These are phyloP conservation scores for Aspergillus aculeatus DNA, from an alignment of 2,329 filamentous ascomycete genomes.

Conservation along the genomic window DNA sequence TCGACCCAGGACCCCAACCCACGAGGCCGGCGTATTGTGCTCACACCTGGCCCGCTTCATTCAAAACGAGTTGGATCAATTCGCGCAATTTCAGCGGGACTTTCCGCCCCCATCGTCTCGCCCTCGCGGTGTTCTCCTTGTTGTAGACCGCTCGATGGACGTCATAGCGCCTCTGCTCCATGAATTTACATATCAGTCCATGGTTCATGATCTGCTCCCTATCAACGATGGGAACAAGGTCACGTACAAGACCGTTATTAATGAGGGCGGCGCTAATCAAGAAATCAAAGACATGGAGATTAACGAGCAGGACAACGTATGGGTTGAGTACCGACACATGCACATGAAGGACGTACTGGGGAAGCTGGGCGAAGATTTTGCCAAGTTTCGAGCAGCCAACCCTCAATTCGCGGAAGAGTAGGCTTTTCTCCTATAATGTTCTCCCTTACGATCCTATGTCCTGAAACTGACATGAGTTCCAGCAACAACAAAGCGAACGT, in stretches of 20 bases:
- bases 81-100: conserved; percentile 77
- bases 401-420: conserved; percentile 80
- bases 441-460: not conserved
- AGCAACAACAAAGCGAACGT: conserved; percentile 70
- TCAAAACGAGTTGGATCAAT: conserved; percentile 86
- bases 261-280: conserved; percentile 67
- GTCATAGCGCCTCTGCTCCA: conserved; percentile 82
- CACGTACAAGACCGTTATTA: conserved; percentile 76
- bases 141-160: conserved; percentile 93
- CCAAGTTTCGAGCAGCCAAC: conserved; percentile 86
- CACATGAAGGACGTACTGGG: conserved; percentile 99
- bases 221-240: conserved; percentile 88
- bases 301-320: conserved; percentile 85
- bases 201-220: conserved; percentile 89
- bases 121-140: conserved; percentile 77
- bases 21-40: conserved; percentile 86
- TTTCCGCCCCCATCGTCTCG: conserved; percentile 74
- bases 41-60: conserved; percentile 86
- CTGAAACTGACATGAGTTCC: conserved; percentile 4
- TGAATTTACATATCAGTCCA: conserved; percentile 97
- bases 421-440: conserved; percentile 10
- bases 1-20: conserved; percentile 68
- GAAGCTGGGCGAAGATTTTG: conserved; percentile 88
- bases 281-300: conserved; percentile 91
- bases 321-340: conserved; percentile 88